A percentile compares a stretch with the other conserved stretches of the same genome.
These are phyloP conservation scores for Trametes elegans DNA, from an alignment of 768 basidiomycete species.

Conservation along the genomic window DNA sequence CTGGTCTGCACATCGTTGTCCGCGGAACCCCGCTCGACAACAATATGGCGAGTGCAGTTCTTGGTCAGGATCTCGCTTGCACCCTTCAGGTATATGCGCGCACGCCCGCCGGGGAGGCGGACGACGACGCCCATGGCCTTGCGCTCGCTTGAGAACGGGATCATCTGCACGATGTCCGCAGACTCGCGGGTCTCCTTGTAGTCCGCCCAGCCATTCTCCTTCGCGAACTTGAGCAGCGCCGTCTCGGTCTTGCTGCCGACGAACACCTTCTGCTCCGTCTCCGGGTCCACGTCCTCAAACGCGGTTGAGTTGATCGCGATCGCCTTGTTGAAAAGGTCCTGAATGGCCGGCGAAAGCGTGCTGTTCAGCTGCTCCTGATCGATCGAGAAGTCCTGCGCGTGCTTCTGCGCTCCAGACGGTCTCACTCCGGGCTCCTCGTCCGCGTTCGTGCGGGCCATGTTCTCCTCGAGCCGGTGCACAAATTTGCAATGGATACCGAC, in stretches of 20 bases:
- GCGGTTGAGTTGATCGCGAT: slow-evolving; percentile 94
- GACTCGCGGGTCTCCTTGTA: slow-evolving; percentile 66
- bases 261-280: slow-evolving; percentile 59
- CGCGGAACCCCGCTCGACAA: slow-evolving; percentile 46
- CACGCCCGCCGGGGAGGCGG: slow-evolving; percentile 47
- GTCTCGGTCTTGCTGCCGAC: slow-evolving; percentile 96
- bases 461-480: slow-evolving; percentile 72
- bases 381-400: slow-evolving; percentile 77
- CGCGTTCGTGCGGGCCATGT: slow-evolving; percentile 69
- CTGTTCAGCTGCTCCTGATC: slow-evolving; percentile 71
- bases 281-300: slow-evolving; percentile 76
- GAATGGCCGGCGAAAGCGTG: slow-evolving; percentile 58
- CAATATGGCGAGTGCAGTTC: slow-evolving; percentile 70
- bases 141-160: slow-evolving; percentile 90
- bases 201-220: slow-evolving; percentile 73
- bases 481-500: slow-evolving; percentile 95
- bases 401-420: slow-evolving; percentile 37
- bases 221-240: slow-evolving; percentile 82
- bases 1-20: slow-evolving; percentile 47
- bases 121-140: slow-evolving; percentile 96
- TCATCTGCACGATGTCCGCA: slow-evolving; percentile 72
- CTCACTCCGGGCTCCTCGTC: slow-evolving; percentile 44
- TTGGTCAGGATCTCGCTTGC: slow-evolving; percentile 91
- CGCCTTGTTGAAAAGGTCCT: slow-evolving; percentile 73
- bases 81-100: slow-evolving; percentile 84